phyloP scores from a whole-genome alignment of 2,329 filamentous ascomycete species.

The Zymoseptoria tritici region DNA sequence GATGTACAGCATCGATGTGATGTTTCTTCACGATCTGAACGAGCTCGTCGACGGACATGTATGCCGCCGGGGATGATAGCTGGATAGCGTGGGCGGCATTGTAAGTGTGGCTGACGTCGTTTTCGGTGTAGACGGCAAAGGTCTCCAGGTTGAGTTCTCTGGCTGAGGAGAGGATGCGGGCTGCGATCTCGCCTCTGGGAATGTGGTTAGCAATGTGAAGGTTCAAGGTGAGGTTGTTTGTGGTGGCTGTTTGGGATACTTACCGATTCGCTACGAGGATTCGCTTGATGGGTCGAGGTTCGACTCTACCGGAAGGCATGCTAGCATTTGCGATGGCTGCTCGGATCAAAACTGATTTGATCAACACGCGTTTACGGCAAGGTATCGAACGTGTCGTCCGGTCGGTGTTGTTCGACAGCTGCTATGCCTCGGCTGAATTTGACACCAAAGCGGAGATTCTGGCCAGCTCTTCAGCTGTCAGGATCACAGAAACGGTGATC shows the following conservation, averaged over 20 bases:
- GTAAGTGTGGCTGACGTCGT: conserved; percentile 49
- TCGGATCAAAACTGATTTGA: no score
- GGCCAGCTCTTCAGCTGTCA: neutral
- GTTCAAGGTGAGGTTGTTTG: neutral
- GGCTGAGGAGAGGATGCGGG: conserved; percentile 53
- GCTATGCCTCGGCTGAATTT: neutral
- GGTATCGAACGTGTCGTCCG: no score
- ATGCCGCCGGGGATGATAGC: conserved; percentile 45
- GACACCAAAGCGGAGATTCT: neutral
- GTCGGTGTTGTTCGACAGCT: neutral
- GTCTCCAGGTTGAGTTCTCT: conserved; percentile 52
- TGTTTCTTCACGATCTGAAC: conserved; percentile 43
- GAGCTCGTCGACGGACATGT: conserved; percentile 46
- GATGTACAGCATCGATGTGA: conserved; percentile 50
- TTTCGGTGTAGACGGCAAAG: conserved; percentile 48
- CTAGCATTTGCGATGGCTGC: neutral
- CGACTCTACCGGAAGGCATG: conserved; percentile 1
- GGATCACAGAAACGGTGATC: neutral
- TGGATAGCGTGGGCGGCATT: conserved; percentile 46
- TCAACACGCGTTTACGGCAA: no score
- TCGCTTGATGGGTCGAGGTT: conserved; percentile 20
- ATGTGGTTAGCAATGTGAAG: neutral
- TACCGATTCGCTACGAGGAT: conserved; percentile 28
- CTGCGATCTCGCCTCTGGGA: conserved; percentile 55
- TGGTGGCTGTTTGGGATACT: neutral